Evolutionary conservation across 2,329 filamentous ascomycete species (phyloP).

Genomic region (Blumeria graminis): DNA sequence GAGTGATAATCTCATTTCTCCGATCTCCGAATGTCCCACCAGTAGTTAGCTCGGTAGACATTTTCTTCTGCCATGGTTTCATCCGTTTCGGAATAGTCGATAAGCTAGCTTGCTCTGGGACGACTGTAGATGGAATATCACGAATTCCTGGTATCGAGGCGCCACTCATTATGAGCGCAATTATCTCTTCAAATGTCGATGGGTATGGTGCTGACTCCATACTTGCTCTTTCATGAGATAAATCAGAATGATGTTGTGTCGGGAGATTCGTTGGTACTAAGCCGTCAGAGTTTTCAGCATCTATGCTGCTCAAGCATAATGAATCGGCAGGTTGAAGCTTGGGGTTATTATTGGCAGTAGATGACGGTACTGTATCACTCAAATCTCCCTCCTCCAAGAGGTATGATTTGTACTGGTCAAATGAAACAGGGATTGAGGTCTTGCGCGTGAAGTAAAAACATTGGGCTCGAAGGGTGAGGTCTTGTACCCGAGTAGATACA

Average conservation of each 20-base stretch:
- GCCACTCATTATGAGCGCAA: constrained; percentile 61
- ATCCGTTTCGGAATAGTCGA: constrained; percentile 18
- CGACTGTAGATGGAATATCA: constrained; percentile 60
- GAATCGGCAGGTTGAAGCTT: background rate
- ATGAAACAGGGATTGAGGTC: constrained; percentile 31
- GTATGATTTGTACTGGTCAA: constrained; percentile 43
- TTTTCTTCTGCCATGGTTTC: constrained; percentile 59
- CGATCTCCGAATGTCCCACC: constrained; percentile 14
- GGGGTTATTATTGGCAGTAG: background rate
- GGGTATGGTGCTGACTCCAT: constrained; percentile 41
- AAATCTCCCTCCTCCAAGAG: constrained; percentile 4
- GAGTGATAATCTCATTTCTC: constrained; percentile 10
- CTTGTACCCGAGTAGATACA: constrained; percentile 26
- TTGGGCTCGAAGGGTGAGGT: constrained; percentile 40
- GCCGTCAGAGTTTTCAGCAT: no score
- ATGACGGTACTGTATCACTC: background rate
- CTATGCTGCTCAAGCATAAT: no score
- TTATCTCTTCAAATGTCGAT: constrained; percentile 61
- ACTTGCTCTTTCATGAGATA: background rate
- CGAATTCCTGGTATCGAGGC: constrained; percentile 69
- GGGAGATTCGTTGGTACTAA: background rate
- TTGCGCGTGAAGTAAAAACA: constrained; percentile 39
- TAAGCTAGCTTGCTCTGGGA: constrained; percentile 37
- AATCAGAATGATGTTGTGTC: background rate
- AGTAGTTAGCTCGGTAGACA: constrained; percentile 9